Conservation (phyloP, 768 basidiomycete genomes). For the Rhodotorula diobovata region DNA sequence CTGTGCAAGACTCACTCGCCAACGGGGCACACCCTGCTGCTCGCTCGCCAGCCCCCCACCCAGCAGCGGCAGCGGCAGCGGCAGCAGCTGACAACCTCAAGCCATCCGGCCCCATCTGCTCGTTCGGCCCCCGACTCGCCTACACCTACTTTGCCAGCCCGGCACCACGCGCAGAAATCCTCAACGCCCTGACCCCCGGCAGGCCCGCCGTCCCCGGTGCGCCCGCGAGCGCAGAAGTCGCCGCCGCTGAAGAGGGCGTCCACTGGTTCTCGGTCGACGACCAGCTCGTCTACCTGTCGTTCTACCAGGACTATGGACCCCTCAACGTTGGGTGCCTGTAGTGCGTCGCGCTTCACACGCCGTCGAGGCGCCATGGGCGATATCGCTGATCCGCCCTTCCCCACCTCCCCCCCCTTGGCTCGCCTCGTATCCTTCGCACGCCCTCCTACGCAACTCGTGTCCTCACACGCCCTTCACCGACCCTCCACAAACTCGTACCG, state of each 20-base stretch:
- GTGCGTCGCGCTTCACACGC: conserved; percentile 2
- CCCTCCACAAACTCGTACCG: background rate
- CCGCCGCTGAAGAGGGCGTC: conserved; percentile 49
- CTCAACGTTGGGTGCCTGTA: conserved; percentile 43
- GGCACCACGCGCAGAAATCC: conserved; percentile 16
- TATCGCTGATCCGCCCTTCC: background rate
- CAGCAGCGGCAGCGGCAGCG: background rate
- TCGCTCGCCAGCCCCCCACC: background rate
- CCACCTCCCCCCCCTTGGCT: background rate
- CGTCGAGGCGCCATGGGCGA: background rate
- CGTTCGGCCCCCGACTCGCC: conserved; percentile 37
- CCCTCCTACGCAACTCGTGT: background rate
- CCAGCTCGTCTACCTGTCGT: conserved; percentile 83
- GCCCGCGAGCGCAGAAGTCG: background rate
- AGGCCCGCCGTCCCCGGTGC: background rate
- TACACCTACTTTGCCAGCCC: conserved; percentile 33
- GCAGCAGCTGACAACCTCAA: background rate
- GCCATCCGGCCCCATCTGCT: conserved; percentile 37
- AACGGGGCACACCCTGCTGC: background rate
- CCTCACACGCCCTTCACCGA: background rate
- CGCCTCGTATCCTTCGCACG: too few relatives aligned
- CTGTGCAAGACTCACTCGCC: background rate
- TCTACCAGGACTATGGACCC: conserved; percentile 93
- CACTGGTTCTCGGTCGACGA: conserved; percentile 93
- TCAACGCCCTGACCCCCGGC: conserved; percentile 10